phyloP scores from a whole-genome alignment of 2,329 filamentous ascomycete species.

The Aspergillus viridinutans region DNA sequence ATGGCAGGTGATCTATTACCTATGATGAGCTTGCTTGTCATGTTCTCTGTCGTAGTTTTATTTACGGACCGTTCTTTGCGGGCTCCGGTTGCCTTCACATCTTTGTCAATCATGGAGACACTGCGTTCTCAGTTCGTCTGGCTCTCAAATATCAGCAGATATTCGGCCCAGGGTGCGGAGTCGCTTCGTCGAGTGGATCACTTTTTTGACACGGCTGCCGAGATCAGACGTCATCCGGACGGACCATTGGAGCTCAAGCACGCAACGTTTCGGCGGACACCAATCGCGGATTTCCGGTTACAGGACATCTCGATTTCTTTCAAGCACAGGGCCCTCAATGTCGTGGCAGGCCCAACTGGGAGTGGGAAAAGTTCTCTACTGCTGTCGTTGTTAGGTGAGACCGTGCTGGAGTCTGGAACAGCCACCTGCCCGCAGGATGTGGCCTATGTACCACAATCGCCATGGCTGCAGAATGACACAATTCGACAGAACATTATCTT shows the following conservation, averaged over 20 bases:
- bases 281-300: slow-evolving; percentile 49
- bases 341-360: slow-evolving; percentile 53
- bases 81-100: slow-evolving; percentile 57
- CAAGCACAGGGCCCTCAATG: slow-evolving; percentile 52
- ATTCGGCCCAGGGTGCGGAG: slow-evolving; percentile 42
- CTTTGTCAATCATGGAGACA: slow-evolving; percentile 51
- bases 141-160: slow-evolving; percentile 45
- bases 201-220: slow-evolving; percentile 51
- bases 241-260: slow-evolving; percentile 47
- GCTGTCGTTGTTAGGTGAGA: slow-evolving; percentile 23
- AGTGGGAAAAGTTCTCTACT: slow-evolving; percentile 57
- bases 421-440: slow-evolving; percentile 48
- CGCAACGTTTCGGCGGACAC: slow-evolving; percentile 49
- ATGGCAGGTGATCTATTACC: slow-evolving; percentile 53
- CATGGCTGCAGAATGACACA: slow-evolving; percentile 63
- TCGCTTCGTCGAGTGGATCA: slow-evolving; percentile 52
- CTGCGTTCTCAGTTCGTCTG: slow-evolving; percentile 52
- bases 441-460: slow-evolving; percentile 57
- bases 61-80: slow-evolving; percentile 48
- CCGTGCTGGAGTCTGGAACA: slow-evolving; percentile 19
- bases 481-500: slow-evolving; percentile 64
- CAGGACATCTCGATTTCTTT: slow-evolving; percentile 44
- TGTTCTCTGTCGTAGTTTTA: slow-evolving; percentile 52
- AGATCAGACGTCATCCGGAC: slow-evolving; percentile 46
- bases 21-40: slow-evolving; percentile 49